These are phyloP conservation scores for Musa troglodytarum DNA, from an alignment of 176 grass and related monocot genomes.

Conservation along the genomic window DNA sequence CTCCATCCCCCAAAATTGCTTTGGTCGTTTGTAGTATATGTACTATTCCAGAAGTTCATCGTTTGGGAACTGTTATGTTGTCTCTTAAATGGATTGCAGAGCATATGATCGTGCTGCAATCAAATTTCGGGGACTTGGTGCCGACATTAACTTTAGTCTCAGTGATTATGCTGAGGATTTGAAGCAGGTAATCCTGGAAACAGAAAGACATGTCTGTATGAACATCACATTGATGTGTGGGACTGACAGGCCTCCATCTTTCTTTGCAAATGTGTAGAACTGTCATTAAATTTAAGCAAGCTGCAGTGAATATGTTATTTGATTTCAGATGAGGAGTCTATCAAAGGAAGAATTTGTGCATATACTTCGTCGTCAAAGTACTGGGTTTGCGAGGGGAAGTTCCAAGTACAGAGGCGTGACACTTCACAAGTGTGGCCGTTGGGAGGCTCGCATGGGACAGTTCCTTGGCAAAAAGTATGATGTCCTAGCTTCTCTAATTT, in stretches of 20 bases:
- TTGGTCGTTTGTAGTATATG: background rate
- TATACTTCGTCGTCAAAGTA: conserved; percentile 94
- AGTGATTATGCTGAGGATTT: conserved; percentile 87
- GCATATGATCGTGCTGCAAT: conserved; percentile 92
- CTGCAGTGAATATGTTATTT: background rate
- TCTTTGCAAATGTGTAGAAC: background rate
- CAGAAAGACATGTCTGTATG: background rate
- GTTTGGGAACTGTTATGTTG: background rate
- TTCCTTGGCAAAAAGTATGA: conserved; percentile 96
- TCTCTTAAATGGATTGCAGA: conserved; percentile 24
- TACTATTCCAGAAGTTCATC: background rate
- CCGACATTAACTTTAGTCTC: conserved; percentile 93
- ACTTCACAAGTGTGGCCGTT: conserved; percentile 92
- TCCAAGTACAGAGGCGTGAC: conserved; percentile 93
- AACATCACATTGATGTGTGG: background rate
- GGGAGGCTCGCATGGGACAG: conserved; percentile 97
- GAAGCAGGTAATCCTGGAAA: conserved; percentile 45
- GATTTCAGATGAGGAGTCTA: conserved; percentile 74
- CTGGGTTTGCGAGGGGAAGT: conserved; percentile 84
- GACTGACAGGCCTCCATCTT: background rate
- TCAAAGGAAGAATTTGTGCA: conserved; percentile 99
- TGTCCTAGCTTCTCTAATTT: background rate
- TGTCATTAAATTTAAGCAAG: background rate
- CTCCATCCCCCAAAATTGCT: background rate
- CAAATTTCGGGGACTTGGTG: conserved; percentile 88